These are phyloP conservation scores for Miscanthus lutarioriparius DNA, from an alignment of 176 grass and related monocot genomes.

Conservation along the genomic window DNA sequence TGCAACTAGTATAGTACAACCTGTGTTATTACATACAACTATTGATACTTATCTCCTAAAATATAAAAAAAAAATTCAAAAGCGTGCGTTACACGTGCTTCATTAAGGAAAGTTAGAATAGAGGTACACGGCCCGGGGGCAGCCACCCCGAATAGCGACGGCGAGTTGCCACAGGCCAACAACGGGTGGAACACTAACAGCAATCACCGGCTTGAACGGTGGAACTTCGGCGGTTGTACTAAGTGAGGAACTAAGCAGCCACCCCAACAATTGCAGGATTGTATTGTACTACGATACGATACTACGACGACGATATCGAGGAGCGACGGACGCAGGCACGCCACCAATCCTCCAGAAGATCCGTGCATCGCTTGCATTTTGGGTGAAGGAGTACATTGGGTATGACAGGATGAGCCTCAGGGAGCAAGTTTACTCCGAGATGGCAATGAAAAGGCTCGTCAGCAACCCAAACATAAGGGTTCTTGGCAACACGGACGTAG, in stretches of 20 bases:
- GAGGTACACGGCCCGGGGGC: too few relatives aligned
- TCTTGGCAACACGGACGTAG: conserved; percentile 50
- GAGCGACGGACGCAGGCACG: conserved; percentile 65
- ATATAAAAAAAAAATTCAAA: too few relatives aligned
- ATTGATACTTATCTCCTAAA: background rate
- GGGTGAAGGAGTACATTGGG: conserved; percentile 79
- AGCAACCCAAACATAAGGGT: conserved; percentile 47
- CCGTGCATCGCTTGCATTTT: conserved; percentile 63
- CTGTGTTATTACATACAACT: background rate
- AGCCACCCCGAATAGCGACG: too few relatives aligned
- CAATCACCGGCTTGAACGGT: too few relatives aligned
- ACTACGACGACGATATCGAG: conserved; percentile 68
- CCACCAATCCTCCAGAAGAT: conserved; percentile 76
- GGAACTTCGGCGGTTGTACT: too few relatives aligned
- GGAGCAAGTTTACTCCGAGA: conserved; percentile 40
- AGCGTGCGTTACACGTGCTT: too few relatives aligned
- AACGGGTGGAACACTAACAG: too few relatives aligned
- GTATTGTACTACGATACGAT: conserved; percentile 8
- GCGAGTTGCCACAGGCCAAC: too few relatives aligned
- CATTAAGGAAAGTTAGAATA: too few relatives aligned
- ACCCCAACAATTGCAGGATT: too few relatives aligned
- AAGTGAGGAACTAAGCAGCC: too few relatives aligned
- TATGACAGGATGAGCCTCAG: conserved; percentile 41
- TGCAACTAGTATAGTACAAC: too few relatives aligned
- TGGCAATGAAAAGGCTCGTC: conserved; percentile 43